A percentile compares a stretch with the other conserved stretches of the same genome.
phyloP scores from a whole-genome alignment of 495 filamentous ascomycete genomes.

The Hyaloscypha bicolor region DNA sequence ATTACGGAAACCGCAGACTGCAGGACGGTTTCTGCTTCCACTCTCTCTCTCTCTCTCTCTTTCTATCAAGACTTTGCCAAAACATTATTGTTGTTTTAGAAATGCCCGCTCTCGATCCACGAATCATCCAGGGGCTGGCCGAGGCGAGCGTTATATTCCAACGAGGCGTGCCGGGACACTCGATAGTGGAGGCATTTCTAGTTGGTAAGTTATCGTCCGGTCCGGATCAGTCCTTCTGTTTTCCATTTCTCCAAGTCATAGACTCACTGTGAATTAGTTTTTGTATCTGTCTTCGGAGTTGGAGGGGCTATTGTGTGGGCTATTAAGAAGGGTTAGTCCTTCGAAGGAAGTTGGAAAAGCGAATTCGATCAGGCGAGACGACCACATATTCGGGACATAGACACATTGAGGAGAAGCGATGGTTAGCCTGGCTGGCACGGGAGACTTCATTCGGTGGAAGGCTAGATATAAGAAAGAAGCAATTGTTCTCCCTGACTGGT shows the following conservation, averaged over 20 bases:
- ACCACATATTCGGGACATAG: constrained; percentile 3
- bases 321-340: neutral
- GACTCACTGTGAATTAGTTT: neutral
- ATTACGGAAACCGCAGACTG: neutral
- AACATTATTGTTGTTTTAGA: neutral
- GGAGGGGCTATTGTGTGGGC: constrained; percentile 7
- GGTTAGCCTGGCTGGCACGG: too few relatives aligned
- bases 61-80: neutral
- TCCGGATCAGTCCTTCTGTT: neutral
- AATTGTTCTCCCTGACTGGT: constrained; percentile 1
- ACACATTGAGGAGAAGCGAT: neutral
- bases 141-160: constrained; percentile 3
- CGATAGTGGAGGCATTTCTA: constrained; percentile 13
- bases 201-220: neutral
- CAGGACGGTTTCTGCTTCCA: constrained; percentile 7
- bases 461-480: neutral
- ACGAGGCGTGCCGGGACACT: constrained; percentile 3
- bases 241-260: neutral
- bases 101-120: constrained; percentile 12
- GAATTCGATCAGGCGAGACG: too few relatives aligned
- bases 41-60: too few relatives aligned
- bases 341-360: neutral
- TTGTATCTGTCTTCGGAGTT: constrained; percentile 4
- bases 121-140: neutral
- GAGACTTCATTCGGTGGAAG: too few relatives aligned